Conservation (phyloP, 106 monocot species). For the Phalaenopsis aphrodite region DNA sequence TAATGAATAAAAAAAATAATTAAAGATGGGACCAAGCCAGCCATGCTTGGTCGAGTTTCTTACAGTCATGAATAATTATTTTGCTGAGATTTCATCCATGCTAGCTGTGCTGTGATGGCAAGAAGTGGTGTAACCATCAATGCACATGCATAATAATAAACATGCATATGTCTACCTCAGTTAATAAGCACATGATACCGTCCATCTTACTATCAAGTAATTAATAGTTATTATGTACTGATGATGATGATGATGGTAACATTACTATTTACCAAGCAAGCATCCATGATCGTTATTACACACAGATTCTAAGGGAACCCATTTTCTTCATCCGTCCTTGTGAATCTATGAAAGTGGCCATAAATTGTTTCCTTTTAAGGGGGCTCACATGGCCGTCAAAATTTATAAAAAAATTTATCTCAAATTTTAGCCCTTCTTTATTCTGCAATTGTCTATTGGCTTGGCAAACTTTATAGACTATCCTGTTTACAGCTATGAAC, state of each 20-base stretch:
- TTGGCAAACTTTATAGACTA: too few species aligned
- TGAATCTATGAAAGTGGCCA: background rate
- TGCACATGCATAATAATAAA: constrained; percentile 3
- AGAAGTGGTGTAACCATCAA: background rate
- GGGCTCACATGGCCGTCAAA: background rate
- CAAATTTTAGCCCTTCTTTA: too few species aligned
- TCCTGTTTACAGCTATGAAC: too few species aligned
- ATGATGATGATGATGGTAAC: background rate
- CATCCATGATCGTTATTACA: background rate
- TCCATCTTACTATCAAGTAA: background rate
- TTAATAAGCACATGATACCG: background rate
- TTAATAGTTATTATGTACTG: background rate
- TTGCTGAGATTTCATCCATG: background rate
- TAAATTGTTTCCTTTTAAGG: background rate
- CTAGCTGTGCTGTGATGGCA: background rate
- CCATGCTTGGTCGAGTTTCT: background rate
- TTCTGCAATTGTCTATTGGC: too few species aligned
- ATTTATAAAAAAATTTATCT: too few species aligned
- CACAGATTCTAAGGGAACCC: background rate
- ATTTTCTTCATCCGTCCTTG: too few species aligned
- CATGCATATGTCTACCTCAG: background rate
- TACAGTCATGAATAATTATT: background rate
- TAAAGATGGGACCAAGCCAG: background rate
- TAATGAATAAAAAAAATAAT: background rate
- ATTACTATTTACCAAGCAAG: background rate